A percentile compares a stretch with the other conserved stretches of the same genome.
Evolutionary conservation across 2,329 filamentous ascomycete genomes (phyloP).

Genomic region (Seiridium unicorne): DNA sequence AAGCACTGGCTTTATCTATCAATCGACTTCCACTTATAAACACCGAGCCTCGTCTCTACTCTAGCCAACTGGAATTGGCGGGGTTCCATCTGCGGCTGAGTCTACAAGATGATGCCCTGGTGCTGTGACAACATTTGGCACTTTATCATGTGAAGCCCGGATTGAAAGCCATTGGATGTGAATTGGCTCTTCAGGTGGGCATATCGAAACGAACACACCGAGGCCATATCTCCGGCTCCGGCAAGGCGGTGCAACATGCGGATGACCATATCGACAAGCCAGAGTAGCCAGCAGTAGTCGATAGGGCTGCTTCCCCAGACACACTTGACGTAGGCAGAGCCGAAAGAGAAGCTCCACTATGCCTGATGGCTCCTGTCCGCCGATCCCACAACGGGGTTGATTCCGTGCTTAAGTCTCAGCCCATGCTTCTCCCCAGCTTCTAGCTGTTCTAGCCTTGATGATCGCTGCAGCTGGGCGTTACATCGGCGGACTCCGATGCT

Average conservation of each 20-base stretch:
- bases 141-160: not conserved
- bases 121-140: not conserved
- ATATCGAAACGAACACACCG: not conserved
- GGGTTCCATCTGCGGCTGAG: slow-evolving; percentile 1
- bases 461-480: not conserved
- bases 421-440: not conserved
- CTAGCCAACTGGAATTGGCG: not conserved
- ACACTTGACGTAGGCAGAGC: not conserved
- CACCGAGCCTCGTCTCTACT: not conserved
- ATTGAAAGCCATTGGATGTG: not conserved
- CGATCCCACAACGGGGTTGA: not conserved
- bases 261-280: not conserved
- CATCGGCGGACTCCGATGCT: not conserved
- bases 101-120: not conserved
- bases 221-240: not conserved
- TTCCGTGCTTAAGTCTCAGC: not conserved
- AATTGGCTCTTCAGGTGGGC: not conserved
- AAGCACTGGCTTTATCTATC: not conserved
- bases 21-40: not conserved
- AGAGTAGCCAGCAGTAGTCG: not conserved
- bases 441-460: not conserved
- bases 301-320: not conserved
- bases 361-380: no score
- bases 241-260: not conserved
- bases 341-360: not conserved